Evolutionary conservation across 1,139 yeast species (phyloP).

Genomic region (Kazachstania sp.): DNA sequence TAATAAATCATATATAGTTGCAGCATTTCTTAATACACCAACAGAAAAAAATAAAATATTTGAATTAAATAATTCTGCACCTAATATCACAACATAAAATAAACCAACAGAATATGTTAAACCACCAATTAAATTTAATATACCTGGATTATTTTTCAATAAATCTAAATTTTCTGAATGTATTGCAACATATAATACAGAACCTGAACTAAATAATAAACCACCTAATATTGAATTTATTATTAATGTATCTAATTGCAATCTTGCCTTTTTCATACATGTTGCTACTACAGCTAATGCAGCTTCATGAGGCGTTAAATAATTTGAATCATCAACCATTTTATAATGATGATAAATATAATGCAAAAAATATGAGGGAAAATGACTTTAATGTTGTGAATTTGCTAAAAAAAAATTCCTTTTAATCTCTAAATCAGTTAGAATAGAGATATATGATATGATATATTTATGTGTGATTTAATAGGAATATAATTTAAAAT

Average conservation of each 20-base stretch:
- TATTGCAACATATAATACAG: conserved; percentile 54
- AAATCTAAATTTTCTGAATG: conserved; percentile 45
- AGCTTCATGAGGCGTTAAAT: conserved; percentile 67
- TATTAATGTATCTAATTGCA: conserved; percentile 47
- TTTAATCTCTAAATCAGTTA: too few relatives aligned
- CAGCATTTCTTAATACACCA: conserved; percentile 61
- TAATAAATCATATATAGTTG: conserved; percentile 48
- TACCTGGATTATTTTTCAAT: conserved; percentile 42
- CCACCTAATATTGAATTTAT: conserved; percentile 67
- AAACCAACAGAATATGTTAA: conserved; percentile 57
- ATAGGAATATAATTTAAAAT: too few relatives aligned
- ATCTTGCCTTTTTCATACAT: conserved; percentile 69
- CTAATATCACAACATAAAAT: conserved; percentile 64
- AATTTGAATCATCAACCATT: conserved; percentile 43
- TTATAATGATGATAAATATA: not conserved
- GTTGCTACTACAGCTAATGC: conserved; percentile 79
- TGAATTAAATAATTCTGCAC: conserved; percentile 66
- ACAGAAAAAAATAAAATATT: conserved; percentile 62
- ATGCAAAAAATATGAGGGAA: not conserved
- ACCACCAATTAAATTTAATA: conserved; percentile 47
- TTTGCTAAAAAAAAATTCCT: too few relatives aligned
- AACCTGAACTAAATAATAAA: conserved; percentile 58
- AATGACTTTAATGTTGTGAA: not conserved
- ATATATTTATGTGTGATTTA: too few relatives aligned
- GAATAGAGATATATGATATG: too few relatives aligned